Base-by-base conservation (phyloP, 805 yeast species). In the Candida glaebosa region DNA sequence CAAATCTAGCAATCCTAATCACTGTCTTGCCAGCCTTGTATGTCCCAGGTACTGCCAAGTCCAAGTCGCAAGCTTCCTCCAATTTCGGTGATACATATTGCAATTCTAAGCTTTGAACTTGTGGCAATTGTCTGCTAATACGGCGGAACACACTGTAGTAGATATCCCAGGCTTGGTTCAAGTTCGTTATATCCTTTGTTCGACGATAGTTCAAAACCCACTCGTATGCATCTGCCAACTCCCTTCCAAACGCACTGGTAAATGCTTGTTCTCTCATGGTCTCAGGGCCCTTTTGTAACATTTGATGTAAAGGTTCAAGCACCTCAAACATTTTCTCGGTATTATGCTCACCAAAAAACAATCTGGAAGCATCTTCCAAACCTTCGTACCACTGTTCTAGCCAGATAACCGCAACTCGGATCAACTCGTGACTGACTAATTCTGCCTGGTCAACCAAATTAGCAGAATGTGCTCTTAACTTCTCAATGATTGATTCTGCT, bases 311-410 rank as follows among this genome's bases (percentile, higher is more conserved):
- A 2, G 97, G 97, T 48, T 87, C 95, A 39, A 93, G 64, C 1
- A 89, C 89, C 14, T 87, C 82, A 63, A 87, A 86, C 98, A 93
- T 93, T 60, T 87, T 89, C 41, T 89, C 96, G 9, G 91, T 85
- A 56, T 93, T 89, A 52, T 88, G 93, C 47, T 93, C 99, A 26
- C 95, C 96, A 62, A 89, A 91, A 67, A 84, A 93, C 39, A 86
- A 75, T 44, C 96, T 73, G 3, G 96, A 89, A 0, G 99, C 99
- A 67, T 93, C 96, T 58, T 93, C 99, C 24, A 93, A 71, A 2
- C 96, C 97, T 64, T 91, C 98, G 52, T 89, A 90, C 99, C 99
- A 93, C 58, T 85, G 84, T 56, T 93, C 99, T 55, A 89, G 96
- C 97, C 99, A 90, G 45, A 93, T 65, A 3, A 91, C 96, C 1